Percentiles rank a stretch among this genome's conserved stretches.
These are phyloP conservation scores for Nepenthes mirabilis DNA, from an alignment of 148 eudicot genomes.

Conservation along the genomic window DNA sequence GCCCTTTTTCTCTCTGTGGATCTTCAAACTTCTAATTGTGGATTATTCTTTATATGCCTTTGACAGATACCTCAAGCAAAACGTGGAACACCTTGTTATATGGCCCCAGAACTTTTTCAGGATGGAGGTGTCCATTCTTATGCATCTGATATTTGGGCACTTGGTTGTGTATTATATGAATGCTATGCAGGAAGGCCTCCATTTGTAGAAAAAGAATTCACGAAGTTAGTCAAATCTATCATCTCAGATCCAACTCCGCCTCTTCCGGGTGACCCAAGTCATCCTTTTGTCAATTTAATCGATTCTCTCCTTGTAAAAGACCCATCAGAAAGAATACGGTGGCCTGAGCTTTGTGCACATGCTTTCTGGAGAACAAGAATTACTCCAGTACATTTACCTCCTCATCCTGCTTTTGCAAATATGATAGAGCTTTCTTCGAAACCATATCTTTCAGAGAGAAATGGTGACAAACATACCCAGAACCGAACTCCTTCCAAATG, in stretches of 20 bases:
- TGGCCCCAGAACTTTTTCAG: constrained; percentile 98
- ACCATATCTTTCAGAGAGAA: constrained; percentile 59
- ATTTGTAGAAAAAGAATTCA: constrained; percentile 74
- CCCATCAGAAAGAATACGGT: constrained; percentile 90
- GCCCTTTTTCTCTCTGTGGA: neutral
- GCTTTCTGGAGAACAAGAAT: constrained; percentile 71
- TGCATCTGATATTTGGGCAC: constrained; percentile 98
- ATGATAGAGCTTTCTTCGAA: constrained; percentile 57
- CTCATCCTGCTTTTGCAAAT: constrained; percentile 69
- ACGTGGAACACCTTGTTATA: constrained; percentile 97
- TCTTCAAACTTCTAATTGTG: neutral
- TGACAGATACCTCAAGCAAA: constrained; percentile 83
- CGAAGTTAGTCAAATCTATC: constrained; percentile 75
- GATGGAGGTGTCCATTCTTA: constrained; percentile 96
- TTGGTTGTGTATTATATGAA: constrained; percentile 95
- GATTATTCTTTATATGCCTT: constrained; percentile 11
- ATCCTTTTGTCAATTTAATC: constrained; percentile 71
- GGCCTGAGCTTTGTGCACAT: constrained; percentile 81
- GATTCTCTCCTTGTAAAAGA: constrained; percentile 83
- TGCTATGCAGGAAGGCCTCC: constrained; percentile 90
- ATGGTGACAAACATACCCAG: constrained; percentile 41
- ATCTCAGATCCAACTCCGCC: constrained; percentile 81
- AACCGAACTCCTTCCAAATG: constrained; percentile 52
- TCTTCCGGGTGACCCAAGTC: constrained; percentile 77
- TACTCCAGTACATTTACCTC: constrained; percentile 41